Percentiles rank a stretch among this genome's conserved stretches.
These are phyloP conservation scores for Sarocladium kiliense DNA, from an alignment of 2,329 filamentous ascomycete genomes.

Conservation along the genomic window DNA sequence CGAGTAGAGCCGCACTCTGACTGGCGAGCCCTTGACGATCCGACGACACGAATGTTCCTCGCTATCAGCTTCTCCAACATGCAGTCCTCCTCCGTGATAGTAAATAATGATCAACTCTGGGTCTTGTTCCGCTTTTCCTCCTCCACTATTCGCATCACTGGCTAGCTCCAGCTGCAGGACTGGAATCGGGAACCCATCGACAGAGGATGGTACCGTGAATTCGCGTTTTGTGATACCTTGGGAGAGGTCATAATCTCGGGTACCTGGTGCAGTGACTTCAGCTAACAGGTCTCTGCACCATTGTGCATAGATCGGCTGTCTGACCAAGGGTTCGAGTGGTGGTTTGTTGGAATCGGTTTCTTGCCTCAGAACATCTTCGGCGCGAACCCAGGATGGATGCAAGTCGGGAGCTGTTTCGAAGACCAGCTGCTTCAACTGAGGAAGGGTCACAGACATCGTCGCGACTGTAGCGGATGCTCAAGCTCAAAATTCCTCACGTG, in stretches of 20 bases:
- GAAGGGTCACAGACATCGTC: not conserved
- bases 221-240: conserved; percentile 23
- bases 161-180: conserved; percentile 27
- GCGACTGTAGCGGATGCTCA: not conserved
- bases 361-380: conserved; percentile 5
- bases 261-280: conserved; percentile 28
- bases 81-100: conserved; percentile 43
- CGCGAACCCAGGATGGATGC: conserved; percentile 4
- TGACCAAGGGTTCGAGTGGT: conserved; percentile 17
- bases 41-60: conserved; percentile 43
- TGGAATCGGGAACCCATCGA: conserved; percentile 29
- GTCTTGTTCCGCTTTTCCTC: conserved; percentile 8
- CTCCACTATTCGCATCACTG: conserved; percentile 8
- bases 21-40: conserved; percentile 26
- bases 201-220: conserved; percentile 25
- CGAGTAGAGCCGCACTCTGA: conserved; percentile 32
- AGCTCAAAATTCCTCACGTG: no score
- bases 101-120: conserved; percentile 32
- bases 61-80: conserved; percentile 42
- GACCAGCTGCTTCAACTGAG: conserved; percentile 5
- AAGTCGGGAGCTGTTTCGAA: conserved; percentile 6
- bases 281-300: conserved; percentile 33
- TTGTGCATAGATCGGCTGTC: conserved; percentile 34
- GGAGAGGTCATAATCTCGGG: conserved; percentile 30
- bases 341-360: not conserved